Percentiles rank a stretch among this genome's conserved stretches.
These are phyloP conservation scores for Ammopiptanthus mongolicus DNA, from an alignment of 306 rosid species.

Conservation along the genomic window DNA sequence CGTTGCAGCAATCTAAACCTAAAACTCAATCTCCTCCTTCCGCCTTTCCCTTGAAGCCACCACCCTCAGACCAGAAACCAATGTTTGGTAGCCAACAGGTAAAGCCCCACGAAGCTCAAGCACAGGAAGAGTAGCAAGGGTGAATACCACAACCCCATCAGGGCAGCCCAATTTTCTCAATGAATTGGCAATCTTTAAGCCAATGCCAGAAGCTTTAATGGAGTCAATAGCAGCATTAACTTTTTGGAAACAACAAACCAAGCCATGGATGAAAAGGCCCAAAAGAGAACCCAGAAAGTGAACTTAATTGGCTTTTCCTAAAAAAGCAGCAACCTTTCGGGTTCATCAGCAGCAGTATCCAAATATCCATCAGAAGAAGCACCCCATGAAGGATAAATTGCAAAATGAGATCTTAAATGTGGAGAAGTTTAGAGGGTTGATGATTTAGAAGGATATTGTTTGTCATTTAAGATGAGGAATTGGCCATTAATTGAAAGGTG, in stretches of 20 bases:
- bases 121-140: conserved; percentile 83
- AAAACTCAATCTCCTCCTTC: too few relatives aligned
- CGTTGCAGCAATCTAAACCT: too few relatives aligned
- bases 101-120: conserved; percentile 98
- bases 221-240: conserved; percentile 83
- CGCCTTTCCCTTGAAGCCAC: too few relatives aligned
- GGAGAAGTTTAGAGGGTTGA: conserved; percentile 20
- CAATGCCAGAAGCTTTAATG: conserved; percentile 78
- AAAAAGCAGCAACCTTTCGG: conserved; percentile 36
- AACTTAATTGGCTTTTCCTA: conserved; percentile 53
- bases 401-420: conserved; percentile 5
- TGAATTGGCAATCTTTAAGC: conserved; percentile 60
- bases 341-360: conserved; percentile 30
- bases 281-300: conserved; percentile 60
- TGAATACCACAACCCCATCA: conserved; percentile 79
- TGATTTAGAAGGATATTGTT: conserved; percentile 15
- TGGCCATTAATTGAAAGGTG: conserved; percentile 19
- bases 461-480: not conserved
- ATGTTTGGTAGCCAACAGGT: conserved; percentile 94
- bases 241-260: conserved; percentile 82
- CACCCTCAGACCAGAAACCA: too few relatives aligned
- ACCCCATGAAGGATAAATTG: conserved; percentile 16
- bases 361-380: conserved; percentile 38
- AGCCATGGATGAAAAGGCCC: conserved; percentile 75
- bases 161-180: conserved; percentile 68